These are phyloP conservation scores for Dryas drummondii DNA, from an alignment of 306 rosid genomes.

Conservation along the genomic window DNA sequence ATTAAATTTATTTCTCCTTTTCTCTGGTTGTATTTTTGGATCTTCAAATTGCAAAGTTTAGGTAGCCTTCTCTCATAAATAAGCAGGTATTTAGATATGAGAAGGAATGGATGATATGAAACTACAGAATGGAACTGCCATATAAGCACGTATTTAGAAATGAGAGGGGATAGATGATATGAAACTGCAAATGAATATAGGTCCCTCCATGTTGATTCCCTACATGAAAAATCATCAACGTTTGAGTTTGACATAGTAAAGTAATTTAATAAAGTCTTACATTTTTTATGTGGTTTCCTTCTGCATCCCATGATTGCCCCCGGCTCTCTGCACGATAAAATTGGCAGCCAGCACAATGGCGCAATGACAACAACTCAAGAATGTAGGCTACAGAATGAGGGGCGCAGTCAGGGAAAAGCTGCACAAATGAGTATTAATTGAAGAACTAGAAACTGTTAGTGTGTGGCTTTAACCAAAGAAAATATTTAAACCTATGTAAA, in stretches of 20 bases:
- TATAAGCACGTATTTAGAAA: not conserved
- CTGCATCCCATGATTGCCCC: conserved; percentile 76
- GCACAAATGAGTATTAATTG: conserved; percentile 35
- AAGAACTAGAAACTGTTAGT: conserved; percentile 12
- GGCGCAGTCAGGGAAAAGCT: conserved; percentile 95
- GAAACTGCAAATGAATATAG: conserved; percentile 20
- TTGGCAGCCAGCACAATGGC: conserved; percentile 90
- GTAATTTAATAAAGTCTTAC: conserved; percentile 42
- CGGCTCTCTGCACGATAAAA: conserved; percentile 88
- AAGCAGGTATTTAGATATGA: not conserved
- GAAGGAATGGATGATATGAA: not conserved
- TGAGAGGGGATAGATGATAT: not conserved
- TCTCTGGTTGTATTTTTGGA: not conserved
- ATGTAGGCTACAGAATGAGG: conserved; percentile 81
- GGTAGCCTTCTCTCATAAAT: not conserved
- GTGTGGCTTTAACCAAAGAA: not conserved
- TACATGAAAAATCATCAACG: not conserved
- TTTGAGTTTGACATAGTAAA: not conserved
- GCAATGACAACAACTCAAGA: conserved; percentile 65
- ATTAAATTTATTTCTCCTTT: not conserved
- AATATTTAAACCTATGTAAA: not conserved
- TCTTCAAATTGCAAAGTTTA: not conserved
- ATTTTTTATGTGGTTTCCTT: conserved; percentile 80
- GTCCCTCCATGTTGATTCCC: conserved; percentile 5
- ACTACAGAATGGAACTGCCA: not conserved